phyloP scores from a whole-genome alignment of 495 filamentous ascomycete species.

The Talaromyces trachyspermus region DNA sequence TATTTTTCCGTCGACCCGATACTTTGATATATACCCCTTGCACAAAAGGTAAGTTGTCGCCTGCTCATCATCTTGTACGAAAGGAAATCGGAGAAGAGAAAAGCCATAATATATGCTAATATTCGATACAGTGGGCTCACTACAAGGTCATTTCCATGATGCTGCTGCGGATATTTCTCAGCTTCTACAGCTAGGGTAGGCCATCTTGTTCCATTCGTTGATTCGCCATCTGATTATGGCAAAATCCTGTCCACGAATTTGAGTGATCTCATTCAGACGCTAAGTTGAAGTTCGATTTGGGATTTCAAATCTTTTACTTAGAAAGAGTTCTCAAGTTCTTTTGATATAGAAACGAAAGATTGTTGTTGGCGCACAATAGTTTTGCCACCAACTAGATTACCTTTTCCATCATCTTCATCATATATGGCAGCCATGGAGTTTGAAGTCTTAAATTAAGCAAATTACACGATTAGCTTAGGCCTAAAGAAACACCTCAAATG shows the following conservation, averaged over 20 bases:
- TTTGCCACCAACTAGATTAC: neutral
- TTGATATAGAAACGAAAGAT: neutral
- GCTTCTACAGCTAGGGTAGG: neutral
- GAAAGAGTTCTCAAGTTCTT: neutral
- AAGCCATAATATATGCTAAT: neutral
- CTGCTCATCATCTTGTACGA: neutral
- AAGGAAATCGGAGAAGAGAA: neutral
- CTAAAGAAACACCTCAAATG: neutral
- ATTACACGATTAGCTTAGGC: neutral
- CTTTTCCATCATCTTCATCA: neutral
- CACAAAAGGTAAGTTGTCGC: neutral
- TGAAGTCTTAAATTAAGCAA: neutral
- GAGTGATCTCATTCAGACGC: neutral
- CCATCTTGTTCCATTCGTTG: neutral
- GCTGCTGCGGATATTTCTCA: neutral
- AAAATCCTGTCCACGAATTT: neutral
- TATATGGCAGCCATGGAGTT: neutral
- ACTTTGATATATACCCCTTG: neutral
- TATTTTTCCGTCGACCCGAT: neutral
- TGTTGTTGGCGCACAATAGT: neutral
- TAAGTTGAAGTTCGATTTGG: neutral
- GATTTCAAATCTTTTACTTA: neutral
- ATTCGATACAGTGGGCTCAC: neutral
- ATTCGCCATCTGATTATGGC: neutral
- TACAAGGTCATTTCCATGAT: neutral